Conservation (phyloP, 371 early-diverging fungal species). For the Mucor velutinosus region DNA sequence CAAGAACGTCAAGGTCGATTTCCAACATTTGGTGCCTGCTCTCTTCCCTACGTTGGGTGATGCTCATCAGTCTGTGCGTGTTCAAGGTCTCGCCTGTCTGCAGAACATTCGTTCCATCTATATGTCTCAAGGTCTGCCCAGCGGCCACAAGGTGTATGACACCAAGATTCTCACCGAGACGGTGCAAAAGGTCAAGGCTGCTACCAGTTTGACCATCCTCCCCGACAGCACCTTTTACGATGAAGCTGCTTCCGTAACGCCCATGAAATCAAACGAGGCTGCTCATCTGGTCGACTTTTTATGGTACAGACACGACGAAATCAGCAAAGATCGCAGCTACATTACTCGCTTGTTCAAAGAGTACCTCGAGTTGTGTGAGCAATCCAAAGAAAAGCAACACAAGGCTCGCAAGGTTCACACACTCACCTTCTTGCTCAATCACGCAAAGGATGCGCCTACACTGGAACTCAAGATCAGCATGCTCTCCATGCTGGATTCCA, state of each 20-base stretch:
- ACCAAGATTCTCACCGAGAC: conserved; percentile 25
- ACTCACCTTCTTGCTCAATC: conserved; percentile 71
- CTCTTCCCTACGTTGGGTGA: conserved; percentile 70
- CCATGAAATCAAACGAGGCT: conserved; percentile 54
- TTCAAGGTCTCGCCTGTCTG: conserved; percentile 59
- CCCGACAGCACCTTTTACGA: conserved; percentile 53
- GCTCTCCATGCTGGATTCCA: conserved; percentile 52
- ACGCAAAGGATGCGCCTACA: conserved; percentile 56
- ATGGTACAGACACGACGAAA: conserved; percentile 38
- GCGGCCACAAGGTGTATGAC: conserved; percentile 47
- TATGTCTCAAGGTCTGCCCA: conserved; percentile 25
- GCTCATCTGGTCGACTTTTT: conserved; percentile 57
- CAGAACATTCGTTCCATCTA: conserved; percentile 52
- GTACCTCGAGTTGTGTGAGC: conserved; percentile 28
- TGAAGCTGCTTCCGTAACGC: conserved; percentile 42
- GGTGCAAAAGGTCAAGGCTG: conserved; percentile 20
- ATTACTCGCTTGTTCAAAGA: conserved; percentile 29
- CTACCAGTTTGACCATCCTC: conserved; percentile 47
- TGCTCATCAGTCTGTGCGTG: conserved; percentile 55
- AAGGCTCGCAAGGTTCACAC: conserved; percentile 36
- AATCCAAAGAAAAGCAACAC: conserved; percentile 32
- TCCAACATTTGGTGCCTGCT: conserved; percentile 80
- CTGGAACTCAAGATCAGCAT: conserved; percentile 53
- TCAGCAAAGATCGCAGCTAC: conserved; percentile 38
- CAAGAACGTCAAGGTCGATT: conserved; percentile 53